These are phyloP conservation scores for Plasmodium adleri DNA, from an alignment of 169 alveolate species.

Conservation along the genomic window DNA sequence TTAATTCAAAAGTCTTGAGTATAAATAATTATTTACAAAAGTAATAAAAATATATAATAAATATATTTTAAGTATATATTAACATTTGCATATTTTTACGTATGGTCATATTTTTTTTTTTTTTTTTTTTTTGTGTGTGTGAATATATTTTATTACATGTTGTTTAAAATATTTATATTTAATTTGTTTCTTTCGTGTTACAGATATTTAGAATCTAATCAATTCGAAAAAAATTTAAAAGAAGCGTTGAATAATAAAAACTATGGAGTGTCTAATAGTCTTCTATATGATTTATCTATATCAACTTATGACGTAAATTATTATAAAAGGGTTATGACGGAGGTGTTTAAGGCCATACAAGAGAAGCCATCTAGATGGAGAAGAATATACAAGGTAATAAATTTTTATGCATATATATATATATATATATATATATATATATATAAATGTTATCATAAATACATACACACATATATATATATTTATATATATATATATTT, in stretches of 20 bases:
- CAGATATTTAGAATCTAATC: slow-evolving; percentile 74
- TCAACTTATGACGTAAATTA: slow-evolving; percentile 69
- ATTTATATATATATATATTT: neutral
- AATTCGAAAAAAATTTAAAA: slow-evolving; percentile 62
- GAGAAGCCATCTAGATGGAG: slow-evolving; percentile 74
- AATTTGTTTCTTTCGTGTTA: neutral
- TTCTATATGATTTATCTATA: slow-evolving; percentile 53
- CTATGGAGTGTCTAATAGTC: slow-evolving; percentile 73
- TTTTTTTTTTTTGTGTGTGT: neutral
- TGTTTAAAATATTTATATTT: neutral
- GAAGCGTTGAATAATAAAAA: slow-evolving; percentile 69
- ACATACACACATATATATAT: neutral
- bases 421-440: neutral
- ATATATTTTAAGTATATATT: no score
- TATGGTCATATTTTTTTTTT: neutral
- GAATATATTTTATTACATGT: no score
- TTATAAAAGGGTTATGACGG: slow-evolving; percentile 46
- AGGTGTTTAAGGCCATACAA: slow-evolving; percentile 68
- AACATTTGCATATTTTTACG: neutral
- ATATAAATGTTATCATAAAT: neutral
- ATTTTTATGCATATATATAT: neutral
- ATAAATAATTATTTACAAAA: slow-evolving; percentile 74
- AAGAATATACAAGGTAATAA: slow-evolving; percentile 57
- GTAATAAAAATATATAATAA: slow-evolving; percentile 7
- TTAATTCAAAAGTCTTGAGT: slow-evolving; percentile 73